A percentile compares a stretch with the other conserved stretches of the same genome.
Conservation (phyloP, 257 asterid genomes). For the Nicotiana benthamiana region DNA sequence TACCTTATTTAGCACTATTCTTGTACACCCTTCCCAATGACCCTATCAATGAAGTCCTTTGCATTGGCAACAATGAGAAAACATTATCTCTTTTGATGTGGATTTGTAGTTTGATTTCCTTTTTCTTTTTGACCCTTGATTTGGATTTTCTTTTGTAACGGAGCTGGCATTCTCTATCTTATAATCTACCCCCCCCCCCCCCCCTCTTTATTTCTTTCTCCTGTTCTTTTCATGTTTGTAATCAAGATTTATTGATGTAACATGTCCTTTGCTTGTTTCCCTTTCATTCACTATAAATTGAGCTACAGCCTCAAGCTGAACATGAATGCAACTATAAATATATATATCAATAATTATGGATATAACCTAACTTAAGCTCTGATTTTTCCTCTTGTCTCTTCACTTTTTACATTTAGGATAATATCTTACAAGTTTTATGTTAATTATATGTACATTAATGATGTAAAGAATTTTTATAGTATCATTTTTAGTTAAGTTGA, state of each 20-base stretch:
- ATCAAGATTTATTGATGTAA: constrained; percentile 33
- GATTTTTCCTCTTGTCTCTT: not conserved
- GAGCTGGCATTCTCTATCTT: constrained; percentile 32
- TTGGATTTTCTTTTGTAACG: constrained; percentile 29
- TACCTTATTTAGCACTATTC: no score
- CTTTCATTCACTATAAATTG: not conserved
- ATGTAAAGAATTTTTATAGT: no score
- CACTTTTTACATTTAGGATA: not conserved
- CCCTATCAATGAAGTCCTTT: not conserved
- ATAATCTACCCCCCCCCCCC: constrained; percentile 5
- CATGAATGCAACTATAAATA: not conserved
- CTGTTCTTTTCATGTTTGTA: constrained; percentile 17
- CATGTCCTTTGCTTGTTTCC: constrained; percentile 6
- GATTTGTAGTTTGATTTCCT: constrained; percentile 21
- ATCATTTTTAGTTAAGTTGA: no score
- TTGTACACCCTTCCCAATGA: no score
- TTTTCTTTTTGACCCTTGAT: constrained; percentile 36
- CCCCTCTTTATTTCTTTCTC: not conserved
- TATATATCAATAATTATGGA: not conserved
- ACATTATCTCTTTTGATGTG: constrained; percentile 42
- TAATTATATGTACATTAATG: no score
- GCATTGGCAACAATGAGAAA: constrained; percentile 14
- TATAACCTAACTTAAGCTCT: not conserved
- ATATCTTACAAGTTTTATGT: no score
- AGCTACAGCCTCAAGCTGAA: not conserved